Evolutionary conservation across 1,284 basidiomycete genomes (phyloP), one percentile per base, ranked within the genome.

Genomic region (Leccinum huronense): DNA sequence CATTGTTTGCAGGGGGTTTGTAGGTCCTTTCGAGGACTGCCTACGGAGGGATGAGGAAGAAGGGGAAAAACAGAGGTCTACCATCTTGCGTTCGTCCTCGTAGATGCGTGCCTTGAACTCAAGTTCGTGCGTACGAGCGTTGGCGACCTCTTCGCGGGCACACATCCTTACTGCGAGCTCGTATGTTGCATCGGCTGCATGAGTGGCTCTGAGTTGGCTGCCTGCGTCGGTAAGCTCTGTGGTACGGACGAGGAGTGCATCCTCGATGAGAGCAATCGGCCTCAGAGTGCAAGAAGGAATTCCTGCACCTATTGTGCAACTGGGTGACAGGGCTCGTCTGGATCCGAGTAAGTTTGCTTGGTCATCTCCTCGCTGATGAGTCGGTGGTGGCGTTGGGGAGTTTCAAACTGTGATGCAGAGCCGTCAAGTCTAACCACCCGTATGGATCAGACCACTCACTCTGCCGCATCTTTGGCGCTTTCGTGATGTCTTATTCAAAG

Each of bases 21-120:
- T 90, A 8, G 90, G 87, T 19, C 86, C 83, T 75, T 95, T 93
- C 2, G 93, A 93, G 76, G 95, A 95, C 70, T 89, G 91, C 91
- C 91, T 92, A 66, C 10, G 30, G 14, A 27, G 42, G 5, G 1
- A 8, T 66, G 55, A 67, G 56, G 11, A 48, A 45, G n/a, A 55
- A 5, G 30, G 3, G 3, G 9, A 61, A 33, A 2, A 48, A 78
- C 84, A 63, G 70, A 84, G 72, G 65, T 91, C 88, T 30, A 82
- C 79, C 80, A 90, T 84, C 66, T 78, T 82, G 33, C 80, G 76
- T 65, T 87, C 82, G 68, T 89, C 85, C 64, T 89, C 83, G 3
- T 77, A 76, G 1, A 75, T 74, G 27, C 65, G 66, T 9, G 78
- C 71, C 64, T 79, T 80, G 56, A 79, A 68, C 68, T 83, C 78